Evolutionary conservation across 2,329 filamentous ascomycete species (phyloP), one percentile per base, ranked within the genome.

Genomic region (Neurospora crassa): DNA sequence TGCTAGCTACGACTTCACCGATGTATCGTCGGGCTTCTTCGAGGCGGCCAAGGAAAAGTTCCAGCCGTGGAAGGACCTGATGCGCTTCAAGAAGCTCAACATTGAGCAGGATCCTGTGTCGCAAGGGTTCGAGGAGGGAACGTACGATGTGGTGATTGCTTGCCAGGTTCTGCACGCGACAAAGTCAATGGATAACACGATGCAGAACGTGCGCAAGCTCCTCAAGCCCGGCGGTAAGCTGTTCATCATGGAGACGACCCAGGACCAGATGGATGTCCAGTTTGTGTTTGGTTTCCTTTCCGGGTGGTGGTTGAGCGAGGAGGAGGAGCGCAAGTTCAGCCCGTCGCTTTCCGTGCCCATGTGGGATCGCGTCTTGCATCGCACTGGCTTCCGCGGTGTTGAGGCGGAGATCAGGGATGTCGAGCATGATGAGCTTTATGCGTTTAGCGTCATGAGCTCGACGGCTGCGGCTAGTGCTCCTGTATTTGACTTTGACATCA

Each of bases 181-280:
- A 1, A 53, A 72, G 68, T 73, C 67, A 5, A 72, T 82, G 68
- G 67, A 77, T 67, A 29, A 77, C 40, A 78, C 79, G 34, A 70
- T 80, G 78, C 29, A 70, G 7, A 79, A 82, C 70, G 77, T 79
- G 3, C 77, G 81, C 34, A 75, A 73, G 14, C 73, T 83, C 10
- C 71, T 82, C 0, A 79, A 78, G 16, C 80, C 83, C 0, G 82
- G 80, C 3, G 84, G 84, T 0, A 80, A 81, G 67, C 76, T 86
- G 37, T 75, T 79, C 14, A 75, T 78, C 43, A 70, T 80, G 67
- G 74, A 76, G 69, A 76, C 75, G 1, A 76, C 75, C 14, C 71
- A 74, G 68, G 75, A 76, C 67, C 74, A 75, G 47, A 69, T 76
- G 34, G 74, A 76, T 18, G 63, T 74, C 2, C 74, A 75, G 67